phyloP scores from a whole-genome alignment of 2,329 filamentous ascomycete species.

The Metarhizium rileyi region DNA sequence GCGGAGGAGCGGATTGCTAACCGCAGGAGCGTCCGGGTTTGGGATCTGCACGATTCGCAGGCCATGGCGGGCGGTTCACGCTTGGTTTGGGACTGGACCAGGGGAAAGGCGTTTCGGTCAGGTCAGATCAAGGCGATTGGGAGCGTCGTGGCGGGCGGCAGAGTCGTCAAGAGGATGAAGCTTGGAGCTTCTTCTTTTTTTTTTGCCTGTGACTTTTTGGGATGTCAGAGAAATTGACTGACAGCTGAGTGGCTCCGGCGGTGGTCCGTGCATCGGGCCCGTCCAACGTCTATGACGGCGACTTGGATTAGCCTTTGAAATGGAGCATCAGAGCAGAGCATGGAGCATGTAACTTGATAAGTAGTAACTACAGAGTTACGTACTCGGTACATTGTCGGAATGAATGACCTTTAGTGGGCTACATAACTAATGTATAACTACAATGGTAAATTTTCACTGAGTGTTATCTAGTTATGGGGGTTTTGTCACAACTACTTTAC shows the following conservation, averaged over 20 bases:
- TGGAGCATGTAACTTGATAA: no score
- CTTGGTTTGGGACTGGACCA: neutral
- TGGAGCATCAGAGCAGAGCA: no score
- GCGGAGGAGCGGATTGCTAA: slow-evolving; percentile 20
- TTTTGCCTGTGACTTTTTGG: neutral
- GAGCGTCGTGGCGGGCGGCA: neutral
- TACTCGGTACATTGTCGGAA: no score
- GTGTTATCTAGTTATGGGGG: neutral
- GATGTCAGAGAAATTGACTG: neutral
- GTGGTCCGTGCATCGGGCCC: neutral
- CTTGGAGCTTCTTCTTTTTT: neutral
- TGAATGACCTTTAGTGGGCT: no score
- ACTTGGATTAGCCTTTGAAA: no score
- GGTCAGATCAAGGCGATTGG: neutral
- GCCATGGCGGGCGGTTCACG: slow-evolving; percentile 24
- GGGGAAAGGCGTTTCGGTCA: no score
- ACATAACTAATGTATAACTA: no score
- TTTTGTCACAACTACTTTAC: neutral
- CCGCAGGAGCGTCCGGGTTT: slow-evolving; percentile 31
- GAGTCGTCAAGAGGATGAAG: neutral
- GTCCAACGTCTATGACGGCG: neutral
- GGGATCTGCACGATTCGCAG: slow-evolving; percentile 37
- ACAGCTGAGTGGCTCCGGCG: neutral
- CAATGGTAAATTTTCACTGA: no score
- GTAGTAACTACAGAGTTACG: no score